Percentiles rank a stretch among this genome's conserved stretches.
These are phyloP conservation scores for Cyberlindnera subsufficiens DNA, from an alignment of 805 yeast species.

Conservation along the genomic window DNA sequence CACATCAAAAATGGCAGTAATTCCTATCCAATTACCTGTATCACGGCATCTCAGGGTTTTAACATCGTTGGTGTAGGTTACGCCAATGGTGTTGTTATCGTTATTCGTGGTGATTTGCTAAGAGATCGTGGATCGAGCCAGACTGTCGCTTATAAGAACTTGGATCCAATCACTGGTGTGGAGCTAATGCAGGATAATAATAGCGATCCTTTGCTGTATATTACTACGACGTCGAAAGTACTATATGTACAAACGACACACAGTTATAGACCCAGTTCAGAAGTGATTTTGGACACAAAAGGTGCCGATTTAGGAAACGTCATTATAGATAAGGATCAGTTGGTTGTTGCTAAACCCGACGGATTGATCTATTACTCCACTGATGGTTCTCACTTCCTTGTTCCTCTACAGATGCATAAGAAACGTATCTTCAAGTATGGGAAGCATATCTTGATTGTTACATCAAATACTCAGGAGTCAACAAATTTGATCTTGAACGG, in stretches of 20 bases:
- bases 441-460: constrained; percentile 54
- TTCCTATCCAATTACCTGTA: constrained; percentile 70
- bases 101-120: constrained; percentile 81
- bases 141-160: constrained; percentile 60
- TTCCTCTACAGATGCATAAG: constrained; percentile 54
- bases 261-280: constrained; percentile 64
- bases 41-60: constrained; percentile 47
- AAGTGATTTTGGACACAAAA: constrained; percentile 35
- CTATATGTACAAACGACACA: constrained; percentile 74
- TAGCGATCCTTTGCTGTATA: constrained; percentile 51
- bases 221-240: constrained; percentile 69
- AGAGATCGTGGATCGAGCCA: constrained; percentile 91
- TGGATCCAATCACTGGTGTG: constrained; percentile 79
- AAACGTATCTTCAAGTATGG: constrained; percentile 43
- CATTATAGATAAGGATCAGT: constrained; percentile 36
- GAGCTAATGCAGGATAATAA: constrained; percentile 39
- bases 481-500: constrained; percentile 28
- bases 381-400: constrained; percentile 44
- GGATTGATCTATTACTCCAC: constrained; percentile 58
- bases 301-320: constrained; percentile 44
- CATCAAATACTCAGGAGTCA: constrained; percentile 36
- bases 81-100: constrained; percentile 75
- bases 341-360: constrained; percentile 63
- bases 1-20: constrained; percentile 66
- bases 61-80: constrained; percentile 71